Evolutionary conservation across 208 protist genomes (phyloP).

Genomic region (Trypanosoma theileri): DNA sequence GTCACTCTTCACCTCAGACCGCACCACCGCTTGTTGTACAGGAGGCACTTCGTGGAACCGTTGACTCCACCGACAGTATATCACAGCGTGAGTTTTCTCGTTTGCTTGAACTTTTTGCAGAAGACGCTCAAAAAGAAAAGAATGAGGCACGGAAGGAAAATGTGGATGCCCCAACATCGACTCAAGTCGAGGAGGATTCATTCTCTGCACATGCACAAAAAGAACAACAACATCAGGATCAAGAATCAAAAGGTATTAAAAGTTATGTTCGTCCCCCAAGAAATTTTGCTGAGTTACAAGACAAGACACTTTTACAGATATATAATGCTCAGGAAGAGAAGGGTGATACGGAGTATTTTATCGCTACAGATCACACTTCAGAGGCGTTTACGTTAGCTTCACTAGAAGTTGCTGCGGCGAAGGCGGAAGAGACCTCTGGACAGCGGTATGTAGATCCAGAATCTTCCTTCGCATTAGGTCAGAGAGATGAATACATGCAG

Average conservation of each 20-base stretch:
- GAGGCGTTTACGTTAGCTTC: constrained; percentile 67
- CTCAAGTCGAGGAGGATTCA: background rate
- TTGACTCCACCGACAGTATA: background rate
- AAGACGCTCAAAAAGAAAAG: constrained; percentile 20
- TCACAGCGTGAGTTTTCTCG: constrained; percentile 41
- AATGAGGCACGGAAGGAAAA: background rate
- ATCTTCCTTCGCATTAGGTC: too few species aligned
- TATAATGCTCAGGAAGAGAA: constrained; percentile 32
- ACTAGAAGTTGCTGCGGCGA: constrained; percentile 1
- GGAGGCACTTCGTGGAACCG: constrained; percentile 9
- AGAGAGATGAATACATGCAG: background rate
- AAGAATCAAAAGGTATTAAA: background rate
- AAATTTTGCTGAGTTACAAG: constrained; percentile 64
- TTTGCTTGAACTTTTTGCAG: constrained; percentile 46
- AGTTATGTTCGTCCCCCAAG: constrained; percentile 32
- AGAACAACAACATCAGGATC: background rate
- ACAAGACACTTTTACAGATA: constrained; percentile 60
- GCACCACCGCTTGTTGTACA: constrained; percentile 6
- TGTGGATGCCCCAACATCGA: too few species aligned
- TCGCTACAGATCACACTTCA: constrained; percentile 64
- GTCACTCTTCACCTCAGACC: background rate
- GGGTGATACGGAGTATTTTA: constrained; percentile 39
- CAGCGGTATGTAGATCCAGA: too few species aligned
- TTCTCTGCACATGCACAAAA: background rate
- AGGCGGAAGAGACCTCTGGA: too few species aligned